These are phyloP conservation scores for Russula lepida DNA, from an alignment of 768 basidiomycete genomes.

Conservation along the genomic window DNA sequence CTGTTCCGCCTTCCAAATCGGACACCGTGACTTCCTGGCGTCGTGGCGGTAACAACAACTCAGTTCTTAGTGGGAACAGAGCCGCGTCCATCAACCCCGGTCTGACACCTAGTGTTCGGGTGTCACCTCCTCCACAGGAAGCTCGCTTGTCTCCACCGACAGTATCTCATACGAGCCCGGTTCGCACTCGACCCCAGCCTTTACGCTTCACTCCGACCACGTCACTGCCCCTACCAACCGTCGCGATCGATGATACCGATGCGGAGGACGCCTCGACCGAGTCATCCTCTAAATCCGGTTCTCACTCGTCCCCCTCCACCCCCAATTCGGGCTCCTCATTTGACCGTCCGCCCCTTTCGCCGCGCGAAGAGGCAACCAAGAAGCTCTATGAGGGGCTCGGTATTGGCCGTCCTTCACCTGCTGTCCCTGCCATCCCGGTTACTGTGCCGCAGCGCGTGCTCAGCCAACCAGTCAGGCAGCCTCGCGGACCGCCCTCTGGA, in stretches of 20 bases:
- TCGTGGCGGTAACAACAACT: conserved; percentile 61
- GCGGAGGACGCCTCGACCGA: conserved; percentile 25
- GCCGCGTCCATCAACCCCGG: conserved; percentile 34
- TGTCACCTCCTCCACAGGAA: conserved; percentile 65
- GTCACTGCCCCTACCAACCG: conserved; percentile 17
- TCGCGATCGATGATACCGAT: conserved; percentile 23
- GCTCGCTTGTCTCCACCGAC: conserved; percentile 45
- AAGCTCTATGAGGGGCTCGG: conserved; percentile 84
- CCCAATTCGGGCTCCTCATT: conserved; percentile 60
- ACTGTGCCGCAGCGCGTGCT: conserved; percentile 40
- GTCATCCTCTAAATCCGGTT: conserved; percentile 45
- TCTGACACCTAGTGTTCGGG: conserved; percentile 53
- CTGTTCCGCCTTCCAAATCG: conserved; percentile 61
- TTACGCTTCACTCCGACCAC: conserved; percentile 44
- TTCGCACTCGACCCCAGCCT: conserved; percentile 57
- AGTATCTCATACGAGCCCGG: conserved; percentile 26
- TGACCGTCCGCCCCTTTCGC: conserved; percentile 53
- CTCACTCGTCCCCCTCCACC: conserved; percentile 62
- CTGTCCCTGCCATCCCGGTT: conserved; percentile 32
- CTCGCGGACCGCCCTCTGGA: conserved; percentile 79
- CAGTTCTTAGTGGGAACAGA: conserved; percentile 59
- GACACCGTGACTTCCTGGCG: conserved; percentile 77
- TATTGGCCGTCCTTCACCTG: conserved; percentile 54
- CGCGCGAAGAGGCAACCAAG: conserved; percentile 81
- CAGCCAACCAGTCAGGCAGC: conserved; percentile 75